Percentiles rank a stretch among this genome's conserved stretches.
phyloP scores from a whole-genome alignment of 2,329 filamentous ascomycete genomes.

The Sarocladiaceae sp. region DNA sequence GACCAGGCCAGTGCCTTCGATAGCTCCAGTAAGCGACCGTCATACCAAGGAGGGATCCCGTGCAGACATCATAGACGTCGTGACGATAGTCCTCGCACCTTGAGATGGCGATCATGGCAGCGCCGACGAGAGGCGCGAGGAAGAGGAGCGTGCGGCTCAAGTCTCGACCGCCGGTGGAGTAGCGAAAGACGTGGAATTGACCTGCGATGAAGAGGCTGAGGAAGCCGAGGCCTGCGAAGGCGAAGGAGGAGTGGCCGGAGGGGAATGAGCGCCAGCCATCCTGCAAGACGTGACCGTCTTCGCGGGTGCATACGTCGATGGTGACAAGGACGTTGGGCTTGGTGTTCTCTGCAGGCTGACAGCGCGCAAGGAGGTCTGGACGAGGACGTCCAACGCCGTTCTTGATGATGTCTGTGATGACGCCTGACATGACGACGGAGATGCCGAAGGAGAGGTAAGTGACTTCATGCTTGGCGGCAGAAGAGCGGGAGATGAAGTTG shows the following conservation, averaged over 20 bases:
- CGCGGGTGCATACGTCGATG: conserved; percentile 64
- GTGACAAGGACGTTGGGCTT: conserved; percentile 49
- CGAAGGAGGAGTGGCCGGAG: conserved; percentile 71
- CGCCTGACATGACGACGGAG: conserved; percentile 66
- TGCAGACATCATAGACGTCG: conserved; percentile 62
- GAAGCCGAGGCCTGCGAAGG: conserved; percentile 74
- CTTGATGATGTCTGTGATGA: conserved; percentile 88
- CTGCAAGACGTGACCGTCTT: conserved; percentile 63
- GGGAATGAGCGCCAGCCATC: conserved; percentile 84
- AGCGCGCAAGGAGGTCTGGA: conserved; percentile 63
- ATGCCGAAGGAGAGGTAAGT: conserved; percentile 76
- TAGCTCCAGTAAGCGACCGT: conserved; percentile 60
- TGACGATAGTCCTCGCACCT: conserved; percentile 66
- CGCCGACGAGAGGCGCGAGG: conserved; percentile 52
- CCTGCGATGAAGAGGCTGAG: conserved; percentile 64
- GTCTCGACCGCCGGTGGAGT: conserved; percentile 38
- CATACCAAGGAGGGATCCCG: conserved; percentile 55
- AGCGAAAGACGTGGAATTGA: conserved; percentile 53
- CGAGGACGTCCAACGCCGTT: conserved; percentile 74
- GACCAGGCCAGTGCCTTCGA: conserved; percentile 53
- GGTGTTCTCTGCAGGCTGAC: conserved; percentile 56
- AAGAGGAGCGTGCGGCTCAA: conserved; percentile 52
- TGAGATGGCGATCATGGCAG: conserved; percentile 62
- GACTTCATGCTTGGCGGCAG: conserved; percentile 75
- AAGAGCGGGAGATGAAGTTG: conserved; percentile 55